Evolutionary conservation across 306 rosid genomes (phyloP).

Genomic region (Prosopis cineraria): DNA sequence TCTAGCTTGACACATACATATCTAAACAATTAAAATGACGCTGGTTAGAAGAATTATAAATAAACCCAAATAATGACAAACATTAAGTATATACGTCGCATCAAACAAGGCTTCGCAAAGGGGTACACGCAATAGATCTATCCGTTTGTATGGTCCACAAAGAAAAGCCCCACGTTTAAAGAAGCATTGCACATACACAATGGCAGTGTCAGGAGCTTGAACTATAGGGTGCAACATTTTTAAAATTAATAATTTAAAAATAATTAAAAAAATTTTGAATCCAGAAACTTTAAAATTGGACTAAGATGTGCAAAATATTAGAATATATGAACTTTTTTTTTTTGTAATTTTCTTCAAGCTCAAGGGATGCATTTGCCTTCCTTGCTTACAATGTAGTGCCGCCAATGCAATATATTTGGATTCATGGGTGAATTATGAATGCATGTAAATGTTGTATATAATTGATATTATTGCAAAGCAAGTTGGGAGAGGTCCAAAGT

Average conservation of each 20-base stretch:
- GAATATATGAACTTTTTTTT: too few species aligned
- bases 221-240: too few species aligned
- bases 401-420: too few species aligned
- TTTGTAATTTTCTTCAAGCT: too few species aligned
- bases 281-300: too few species aligned
- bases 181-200: too few species aligned
- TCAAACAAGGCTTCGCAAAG: conserved; percentile 39
- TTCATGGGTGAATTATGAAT: neutral
- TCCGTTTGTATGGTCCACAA: conserved; percentile 3
- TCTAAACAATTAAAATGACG: neutral
- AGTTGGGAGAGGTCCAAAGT: conserved; percentile 49
- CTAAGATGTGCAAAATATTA: too few species aligned
- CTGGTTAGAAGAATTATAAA: conserved; percentile 20
- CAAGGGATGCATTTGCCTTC: too few species aligned
- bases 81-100: conserved; percentile 28
- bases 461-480: neutral
- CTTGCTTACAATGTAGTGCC: too few species aligned
- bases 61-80: conserved; percentile 26
- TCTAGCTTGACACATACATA: neutral
- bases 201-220: too few species aligned
- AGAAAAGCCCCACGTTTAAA: neutral
- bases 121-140: conserved; percentile 32
- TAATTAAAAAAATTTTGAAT: too few species aligned
- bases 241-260: too few species aligned
- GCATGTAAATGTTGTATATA: neutral